These are phyloP conservation scores for Pichia terricola DNA, from an alignment of 1,139 yeast genomes.

Conservation along the genomic window DNA sequence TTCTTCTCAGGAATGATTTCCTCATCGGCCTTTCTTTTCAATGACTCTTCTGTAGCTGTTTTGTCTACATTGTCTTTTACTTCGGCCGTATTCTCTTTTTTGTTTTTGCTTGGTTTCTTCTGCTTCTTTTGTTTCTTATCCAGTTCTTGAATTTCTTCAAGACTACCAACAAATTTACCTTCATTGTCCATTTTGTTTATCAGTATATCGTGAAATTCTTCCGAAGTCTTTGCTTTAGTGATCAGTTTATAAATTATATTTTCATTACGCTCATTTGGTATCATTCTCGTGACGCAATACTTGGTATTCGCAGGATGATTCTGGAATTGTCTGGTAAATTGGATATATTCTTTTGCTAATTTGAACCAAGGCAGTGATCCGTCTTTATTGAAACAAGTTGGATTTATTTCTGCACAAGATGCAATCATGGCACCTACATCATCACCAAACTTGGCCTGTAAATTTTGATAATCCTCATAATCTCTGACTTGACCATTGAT, in stretches of 20 bases:
- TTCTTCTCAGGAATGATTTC: not conserved
- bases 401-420: conserved; percentile 78
- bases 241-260: conserved; percentile 45
- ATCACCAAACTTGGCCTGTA: conserved; percentile 44
- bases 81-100: not conserved
- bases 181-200: conserved; percentile 27
- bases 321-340: conserved; percentile 44
- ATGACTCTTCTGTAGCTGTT: conserved; percentile 6
- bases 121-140: too few species aligned
- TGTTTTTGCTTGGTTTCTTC: not conserved
- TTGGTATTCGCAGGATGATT: conserved; percentile 68
- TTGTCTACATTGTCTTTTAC: not conserved
- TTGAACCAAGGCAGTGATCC: conserved; percentile 47
- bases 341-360: conserved; percentile 46
- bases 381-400: conserved; percentile 53
- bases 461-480: conserved; percentile 41
- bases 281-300: conserved; percentile 64
- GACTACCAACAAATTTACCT: conserved; percentile 12
- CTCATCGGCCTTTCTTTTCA: not conserved
- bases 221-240: conserved; percentile 46
- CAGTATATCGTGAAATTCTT: conserved; percentile 35
- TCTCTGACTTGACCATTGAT: conserved; percentile 71
- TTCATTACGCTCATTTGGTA: conserved; percentile 59
- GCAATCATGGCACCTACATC: conserved; percentile 90
- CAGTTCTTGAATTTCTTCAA: too few species aligned